phyloP scores from a whole-genome alignment of 345 rosid species.

The Cardamine resedifolia region DNA sequence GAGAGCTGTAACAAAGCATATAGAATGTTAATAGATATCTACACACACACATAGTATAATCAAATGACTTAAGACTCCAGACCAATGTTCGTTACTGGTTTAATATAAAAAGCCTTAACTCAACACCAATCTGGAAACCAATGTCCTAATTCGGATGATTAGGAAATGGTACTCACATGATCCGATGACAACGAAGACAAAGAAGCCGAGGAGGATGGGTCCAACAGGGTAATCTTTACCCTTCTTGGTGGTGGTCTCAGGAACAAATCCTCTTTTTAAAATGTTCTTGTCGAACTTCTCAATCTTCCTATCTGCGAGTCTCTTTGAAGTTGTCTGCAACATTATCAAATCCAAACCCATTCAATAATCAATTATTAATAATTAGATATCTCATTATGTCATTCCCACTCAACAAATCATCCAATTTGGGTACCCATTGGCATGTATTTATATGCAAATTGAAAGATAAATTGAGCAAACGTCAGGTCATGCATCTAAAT shows the following conservation, averaged over 20 bases:
- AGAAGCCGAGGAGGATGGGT: constrained; percentile 89
- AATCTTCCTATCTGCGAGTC: constrained; percentile 80
- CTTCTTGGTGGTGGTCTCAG: constrained; percentile 78
- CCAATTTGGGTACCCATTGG: not conserved
- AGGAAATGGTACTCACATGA: constrained; percentile 56
- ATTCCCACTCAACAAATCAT: not conserved
- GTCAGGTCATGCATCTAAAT: not conserved
- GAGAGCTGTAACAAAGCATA: constrained; percentile 55
- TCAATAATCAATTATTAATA: too few relatives aligned
- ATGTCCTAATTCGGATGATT: not conserved
- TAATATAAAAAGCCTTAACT: not conserved
- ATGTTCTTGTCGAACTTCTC: constrained; percentile 85
- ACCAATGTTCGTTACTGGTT: not conserved
- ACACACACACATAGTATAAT: not conserved
- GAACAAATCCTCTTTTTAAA: constrained; percentile 76
- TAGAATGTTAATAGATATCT: not conserved
- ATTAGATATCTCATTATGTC: too few relatives aligned
- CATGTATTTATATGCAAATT: not conserved
- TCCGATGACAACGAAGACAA: constrained; percentile 88
- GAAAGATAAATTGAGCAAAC: not conserved
- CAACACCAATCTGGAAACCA: not conserved
- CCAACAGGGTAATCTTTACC: constrained; percentile 91
- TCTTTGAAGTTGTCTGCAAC: constrained; percentile 85
- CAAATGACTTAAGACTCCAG: not conserved
- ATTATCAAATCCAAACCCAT: not conserved